A percentile compares a stretch with the other conserved stretches of the same genome.
Evolutionary conservation across 176 grass and related monocot genomes (phyloP).

Genomic region (Cymbopogon citratus): DNA sequence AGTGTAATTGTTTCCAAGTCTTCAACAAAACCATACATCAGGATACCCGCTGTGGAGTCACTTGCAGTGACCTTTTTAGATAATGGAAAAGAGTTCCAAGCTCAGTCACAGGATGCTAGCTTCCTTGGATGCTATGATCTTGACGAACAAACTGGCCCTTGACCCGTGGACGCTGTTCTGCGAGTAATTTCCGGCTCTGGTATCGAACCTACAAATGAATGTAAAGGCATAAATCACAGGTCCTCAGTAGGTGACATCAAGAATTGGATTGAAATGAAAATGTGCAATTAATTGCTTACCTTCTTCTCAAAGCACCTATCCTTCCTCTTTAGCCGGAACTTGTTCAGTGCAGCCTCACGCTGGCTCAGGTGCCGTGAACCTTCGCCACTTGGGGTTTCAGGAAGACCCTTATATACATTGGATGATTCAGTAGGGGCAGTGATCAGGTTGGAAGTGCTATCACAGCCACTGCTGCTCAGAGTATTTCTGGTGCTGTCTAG

Average conservation of each 20-base stretch:
- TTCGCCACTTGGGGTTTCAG: conserved; percentile 30
- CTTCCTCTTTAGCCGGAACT: conserved; percentile 94
- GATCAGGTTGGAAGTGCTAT: conserved; percentile 30
- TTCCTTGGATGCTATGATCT: conserved; percentile 48
- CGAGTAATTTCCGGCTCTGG: conserved; percentile 92
- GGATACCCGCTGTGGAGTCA: not conserved
- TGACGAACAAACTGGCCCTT: conserved; percentile 99
- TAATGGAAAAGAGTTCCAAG: not conserved
- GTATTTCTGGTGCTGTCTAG: conserved; percentile 33
- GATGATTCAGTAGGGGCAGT: conserved; percentile 19
- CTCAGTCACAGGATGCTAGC: not conserved
- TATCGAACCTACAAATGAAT: conserved; percentile 65
- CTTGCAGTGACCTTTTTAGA: not conserved
- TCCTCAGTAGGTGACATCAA: not conserved
- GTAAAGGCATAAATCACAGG: conserved; percentile 17
- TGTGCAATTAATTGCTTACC: conserved; percentile 39
- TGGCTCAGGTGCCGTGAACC: conserved; percentile 47
- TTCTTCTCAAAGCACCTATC: conserved; percentile 99
- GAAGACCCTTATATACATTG: not conserved
- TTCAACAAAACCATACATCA: conserved; percentile 18
- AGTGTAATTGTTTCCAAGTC: not conserved
- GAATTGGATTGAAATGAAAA: not conserved
- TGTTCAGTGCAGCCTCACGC: conserved; percentile 82
- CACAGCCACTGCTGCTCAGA: conserved; percentile 24
- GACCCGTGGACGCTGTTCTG: conserved; percentile 83